Evolutionary conservation across 192 early-diverging fungal genomes (phyloP).

Genomic region (Coemansia furcata): DNA sequence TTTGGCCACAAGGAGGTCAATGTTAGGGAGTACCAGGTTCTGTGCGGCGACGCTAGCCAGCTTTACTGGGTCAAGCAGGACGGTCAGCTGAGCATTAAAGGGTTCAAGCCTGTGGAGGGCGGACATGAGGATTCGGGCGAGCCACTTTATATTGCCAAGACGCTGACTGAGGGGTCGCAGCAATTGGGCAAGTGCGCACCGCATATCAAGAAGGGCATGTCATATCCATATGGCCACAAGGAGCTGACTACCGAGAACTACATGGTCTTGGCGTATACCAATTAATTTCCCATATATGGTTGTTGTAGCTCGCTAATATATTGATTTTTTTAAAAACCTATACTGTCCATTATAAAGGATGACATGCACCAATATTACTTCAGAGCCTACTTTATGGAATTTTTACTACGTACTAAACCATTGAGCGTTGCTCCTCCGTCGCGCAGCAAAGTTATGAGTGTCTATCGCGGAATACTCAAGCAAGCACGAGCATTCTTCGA

Average conservation of each 20-base stretch:
- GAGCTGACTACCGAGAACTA: conserved; percentile 44
- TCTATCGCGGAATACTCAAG: conserved; percentile 37
- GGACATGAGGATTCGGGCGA: conserved; percentile 52
- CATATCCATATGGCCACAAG: conserved; percentile 52
- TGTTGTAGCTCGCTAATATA: not conserved
- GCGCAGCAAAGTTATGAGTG: conserved; percentile 9
- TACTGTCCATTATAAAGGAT: not conserved
- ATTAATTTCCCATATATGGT: not conserved
- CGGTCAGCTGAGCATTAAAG: conserved; percentile 45
- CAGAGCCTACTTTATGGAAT: conserved; percentile 16
- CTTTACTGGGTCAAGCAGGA: conserved; percentile 56
- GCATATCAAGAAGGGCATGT: conserved; percentile 54
- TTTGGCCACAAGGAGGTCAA: conserved; percentile 58
- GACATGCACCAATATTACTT: not conserved
- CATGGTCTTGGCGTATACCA: conserved; percentile 45
- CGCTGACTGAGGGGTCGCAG: conserved; percentile 47
- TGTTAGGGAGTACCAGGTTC: conserved; percentile 56
- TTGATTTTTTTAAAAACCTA: not conserved
- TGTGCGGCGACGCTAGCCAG: conserved; percentile 59
- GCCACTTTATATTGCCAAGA: conserved; percentile 53
- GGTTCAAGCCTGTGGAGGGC: conserved; percentile 35
- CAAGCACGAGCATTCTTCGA: conserved; percentile 45
- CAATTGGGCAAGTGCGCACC: conserved; percentile 55
- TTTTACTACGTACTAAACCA: conserved; percentile 19
- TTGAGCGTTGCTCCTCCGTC: not conserved